These are phyloP conservation scores for Fusarium graminum DNA, from an alignment of 2,329 filamentous ascomycete species.

Conservation along the genomic window DNA sequence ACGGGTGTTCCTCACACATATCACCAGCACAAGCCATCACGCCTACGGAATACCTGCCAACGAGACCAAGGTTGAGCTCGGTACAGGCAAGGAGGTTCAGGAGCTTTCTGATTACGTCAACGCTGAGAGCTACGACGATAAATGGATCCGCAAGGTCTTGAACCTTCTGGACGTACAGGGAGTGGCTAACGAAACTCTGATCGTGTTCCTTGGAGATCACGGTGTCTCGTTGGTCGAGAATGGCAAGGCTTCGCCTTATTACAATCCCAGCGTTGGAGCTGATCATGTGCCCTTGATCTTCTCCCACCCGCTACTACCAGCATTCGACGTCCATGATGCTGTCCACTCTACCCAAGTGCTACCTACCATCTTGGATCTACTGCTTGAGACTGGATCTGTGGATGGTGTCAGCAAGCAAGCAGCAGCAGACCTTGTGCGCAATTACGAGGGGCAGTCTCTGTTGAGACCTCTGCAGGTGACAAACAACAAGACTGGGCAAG, in stretches of 20 bases:
- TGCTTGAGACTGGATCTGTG: conserved; percentile 50
- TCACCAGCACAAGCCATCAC: conserved; percentile 55
- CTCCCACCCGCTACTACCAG: conserved; percentile 51
- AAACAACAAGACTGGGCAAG: conserved; percentile 43
- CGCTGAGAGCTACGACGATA: conserved; percentile 51
- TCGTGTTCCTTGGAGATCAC: conserved; percentile 53
- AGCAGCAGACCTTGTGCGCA: conserved; percentile 43
- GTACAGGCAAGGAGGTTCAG: conserved; percentile 43
- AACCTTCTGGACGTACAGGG: conserved; percentile 51
- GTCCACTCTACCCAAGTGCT: conserved; percentile 51
- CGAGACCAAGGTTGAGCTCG: conserved; percentile 42
- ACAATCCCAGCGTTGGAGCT: conserved; percentile 51
- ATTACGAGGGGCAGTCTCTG: conserved; percentile 53
- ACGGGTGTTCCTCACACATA: conserved; percentile 52
- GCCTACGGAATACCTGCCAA: conserved; percentile 49
- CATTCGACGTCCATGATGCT: conserved; percentile 47
- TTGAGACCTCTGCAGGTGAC: conserved; percentile 40
- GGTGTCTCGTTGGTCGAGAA: conserved; percentile 53
- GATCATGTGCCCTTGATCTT: conserved; percentile 51
- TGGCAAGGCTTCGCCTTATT: conserved; percentile 49
- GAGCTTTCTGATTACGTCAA: conserved; percentile 52
- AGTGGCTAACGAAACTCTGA: conserved; percentile 52
- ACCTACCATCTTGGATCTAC: conserved; percentile 52
- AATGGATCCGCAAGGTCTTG: conserved; percentile 51
- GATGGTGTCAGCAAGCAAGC: conserved; percentile 37